Conservation (phyloP, 805 yeast species). For the Teunomyces pallodes region DNA sequence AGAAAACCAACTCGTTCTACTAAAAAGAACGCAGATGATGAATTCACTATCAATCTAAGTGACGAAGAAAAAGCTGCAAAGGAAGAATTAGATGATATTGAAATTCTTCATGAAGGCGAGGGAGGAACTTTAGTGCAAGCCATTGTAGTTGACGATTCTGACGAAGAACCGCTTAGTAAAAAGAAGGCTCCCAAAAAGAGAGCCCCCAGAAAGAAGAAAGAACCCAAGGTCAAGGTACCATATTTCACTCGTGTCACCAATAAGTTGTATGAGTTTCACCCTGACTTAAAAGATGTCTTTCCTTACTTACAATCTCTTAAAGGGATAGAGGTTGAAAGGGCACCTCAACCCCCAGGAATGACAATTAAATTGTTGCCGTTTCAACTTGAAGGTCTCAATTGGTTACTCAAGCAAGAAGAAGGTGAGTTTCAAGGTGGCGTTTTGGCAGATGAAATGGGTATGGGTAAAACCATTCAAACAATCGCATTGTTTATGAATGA, state of each 20-base stretch:
- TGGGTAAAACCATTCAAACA: conserved; percentile 98
- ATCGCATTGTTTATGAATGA: conserved; percentile 82
- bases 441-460: conserved; percentile 98
- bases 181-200: conserved; percentile 16
- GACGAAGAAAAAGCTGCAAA: conserved; percentile 31
- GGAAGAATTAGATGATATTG: conserved; percentile 34
- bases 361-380: conserved; percentile 75
- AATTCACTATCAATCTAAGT: conserved; percentile 9
- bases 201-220: conserved; percentile 30
- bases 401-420: conserved; percentile 84
- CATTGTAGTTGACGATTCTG: conserved; percentile 25
- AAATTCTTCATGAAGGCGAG: conserved; percentile 3
- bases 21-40: conserved; percentile 14
- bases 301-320: conserved; percentile 53
- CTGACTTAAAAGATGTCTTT: conserved; percentile 72
- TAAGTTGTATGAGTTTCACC: conserved; percentile 71
- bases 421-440: conserved; percentile 83
- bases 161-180: conserved; percentile 18
- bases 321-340: conserved; percentile 49
- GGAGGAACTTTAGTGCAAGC: conserved; percentile 7
- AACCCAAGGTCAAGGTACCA: conserved; percentile 57
- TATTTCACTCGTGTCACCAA: conserved; percentile 69
- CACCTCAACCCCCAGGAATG: conserved; percentile 79
- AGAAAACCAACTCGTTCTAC: conserved; percentile 1
- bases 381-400: conserved; percentile 88